Evolutionary conservation across 176 grass and related monocot species (phyloP).

Genomic region (Oryza brachyantha): DNA sequence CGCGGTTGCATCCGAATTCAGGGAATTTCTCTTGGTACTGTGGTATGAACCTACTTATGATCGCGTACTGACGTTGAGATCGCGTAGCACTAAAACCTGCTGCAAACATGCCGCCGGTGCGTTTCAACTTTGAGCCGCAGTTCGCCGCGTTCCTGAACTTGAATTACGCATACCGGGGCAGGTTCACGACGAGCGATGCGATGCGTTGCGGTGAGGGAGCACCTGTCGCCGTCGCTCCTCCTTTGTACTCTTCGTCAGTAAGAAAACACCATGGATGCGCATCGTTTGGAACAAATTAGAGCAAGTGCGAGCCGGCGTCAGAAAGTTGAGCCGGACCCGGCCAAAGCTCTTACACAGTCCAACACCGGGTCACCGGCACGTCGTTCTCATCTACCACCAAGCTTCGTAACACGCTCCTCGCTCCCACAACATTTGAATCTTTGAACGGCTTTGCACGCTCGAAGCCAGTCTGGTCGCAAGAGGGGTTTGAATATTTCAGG

Average conservation of each 20-base stretch:
- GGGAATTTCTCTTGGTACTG: not conserved
- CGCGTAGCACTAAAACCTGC: slow-evolving; percentile 7
- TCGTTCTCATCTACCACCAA: not conserved
- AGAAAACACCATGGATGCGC: not conserved
- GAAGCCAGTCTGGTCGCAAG: not conserved
- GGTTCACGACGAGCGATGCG: not conserved
- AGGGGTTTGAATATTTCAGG: not conserved
- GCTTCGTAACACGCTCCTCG: not conserved
- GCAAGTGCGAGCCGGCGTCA: not conserved
- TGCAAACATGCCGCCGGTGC: not conserved
- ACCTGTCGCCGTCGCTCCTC: not conserved
- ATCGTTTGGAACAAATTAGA: not conserved
- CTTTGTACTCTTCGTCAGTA: not conserved
- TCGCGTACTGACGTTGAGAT: not conserved
- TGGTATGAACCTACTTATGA: too few relatives aligned
- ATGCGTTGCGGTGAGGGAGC: not conserved
- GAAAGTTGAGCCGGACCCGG: slow-evolving; percentile 5
- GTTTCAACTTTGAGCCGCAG: not conserved
- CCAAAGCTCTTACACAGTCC: slow-evolving; percentile 23
- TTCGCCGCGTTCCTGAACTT: not conserved
- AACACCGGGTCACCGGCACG: not conserved
- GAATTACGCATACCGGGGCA: slow-evolving; percentile 11
- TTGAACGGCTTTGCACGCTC: not conserved
- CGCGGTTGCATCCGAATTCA: not conserved
- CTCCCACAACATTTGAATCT: not conserved